These are phyloP conservation scores for Lasiodiplodia hormozganensis DNA, from an alignment of 2,329 filamentous ascomycete genomes.

Conservation along the genomic window DNA sequence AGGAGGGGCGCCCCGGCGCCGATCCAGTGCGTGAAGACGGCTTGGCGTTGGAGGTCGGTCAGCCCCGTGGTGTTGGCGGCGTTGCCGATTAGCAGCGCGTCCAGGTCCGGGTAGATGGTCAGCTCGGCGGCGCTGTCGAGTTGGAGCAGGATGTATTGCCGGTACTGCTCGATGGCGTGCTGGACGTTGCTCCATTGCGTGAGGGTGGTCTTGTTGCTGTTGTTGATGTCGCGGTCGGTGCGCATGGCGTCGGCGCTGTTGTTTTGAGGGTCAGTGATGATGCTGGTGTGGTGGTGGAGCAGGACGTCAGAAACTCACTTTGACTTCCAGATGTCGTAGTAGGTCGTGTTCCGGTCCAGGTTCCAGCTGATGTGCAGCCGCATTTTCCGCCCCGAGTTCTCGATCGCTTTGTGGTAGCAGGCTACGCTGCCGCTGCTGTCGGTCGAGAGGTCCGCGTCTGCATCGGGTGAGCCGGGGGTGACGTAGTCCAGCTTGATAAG, in stretches of 20 bases:
- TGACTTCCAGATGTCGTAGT: constrained; percentile 36
- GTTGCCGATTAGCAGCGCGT: constrained; percentile 39
- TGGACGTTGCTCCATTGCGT: constrained; percentile 36
- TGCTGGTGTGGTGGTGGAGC: background rate
- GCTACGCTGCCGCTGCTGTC: constrained; percentile 35
- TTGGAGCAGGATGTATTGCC: constrained; percentile 37
- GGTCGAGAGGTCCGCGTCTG: constrained; percentile 33
- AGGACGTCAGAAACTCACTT: background rate
- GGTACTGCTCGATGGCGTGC: constrained; percentile 41
- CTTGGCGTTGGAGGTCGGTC: constrained; percentile 36
- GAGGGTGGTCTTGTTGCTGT: constrained; percentile 35
- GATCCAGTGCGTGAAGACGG: constrained; percentile 41
- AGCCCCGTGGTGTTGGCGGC: constrained; percentile 35
- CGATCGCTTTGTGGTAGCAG: constrained; percentile 39
- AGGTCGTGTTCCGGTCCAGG: constrained; percentile 36
- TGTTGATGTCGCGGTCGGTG: constrained; percentile 39
- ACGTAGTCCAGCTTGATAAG: constrained; percentile 41
- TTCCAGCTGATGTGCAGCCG: constrained; percentile 41
- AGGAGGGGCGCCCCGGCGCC: constrained; percentile 41
- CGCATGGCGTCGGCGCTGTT: constrained; percentile 38
- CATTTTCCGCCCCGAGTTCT: constrained; percentile 36
- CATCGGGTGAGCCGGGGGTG: constrained; percentile 37
- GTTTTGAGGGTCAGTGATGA: background rate
- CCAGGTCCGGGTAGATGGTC: constrained; percentile 40
- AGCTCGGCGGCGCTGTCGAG: constrained; percentile 32